Evolutionary conservation across 768 basidiomycete genomes (phyloP), one percentile per base, ranked within the genome.

Genomic region (Lactifluus volemus): DNA sequence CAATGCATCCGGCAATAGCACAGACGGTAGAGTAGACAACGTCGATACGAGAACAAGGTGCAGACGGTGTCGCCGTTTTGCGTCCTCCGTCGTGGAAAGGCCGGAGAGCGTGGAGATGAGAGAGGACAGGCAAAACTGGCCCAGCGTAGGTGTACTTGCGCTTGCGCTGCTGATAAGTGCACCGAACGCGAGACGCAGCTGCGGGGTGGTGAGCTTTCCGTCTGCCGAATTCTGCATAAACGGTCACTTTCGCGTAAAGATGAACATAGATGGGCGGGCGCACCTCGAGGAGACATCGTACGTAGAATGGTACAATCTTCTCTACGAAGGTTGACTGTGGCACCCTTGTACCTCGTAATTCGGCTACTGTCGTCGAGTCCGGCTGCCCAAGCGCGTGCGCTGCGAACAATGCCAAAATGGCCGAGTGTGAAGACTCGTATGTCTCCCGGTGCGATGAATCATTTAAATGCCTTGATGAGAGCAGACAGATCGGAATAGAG

Each of bases 351-450:
- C 52, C 56, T 34, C 58, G 50, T 7, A 17, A 53, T 53, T 58
- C 55, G 21, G 42, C 52, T 30, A 15, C 62, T 47, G 25, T 56
- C 42, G 25, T 53, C 25, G 58, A 53, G 42, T 51, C 44, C 8
- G 54, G 41, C 55, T 70, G 59, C 8, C 56, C 64, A 29, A 81
- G 78, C 0, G 83, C 81, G 66, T 81, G 78, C 32, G 82, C 77
- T 10, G 86, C 80, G 68, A 92, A 86, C 44, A 91, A 76, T 4
- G 91, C 79, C 14, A 95, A 75, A 39, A 94, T 73, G 30, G 89
- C 88, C 9, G 92, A 93, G 70, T 94, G 92, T 1, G 91, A 84
- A 0, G 89, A 87, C 70, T 95, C 92, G 67, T 84, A 94, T n/a
- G 83, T 83, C 64, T 92, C 88, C 38, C 87, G 83, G 64, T 89